Conservation (phyloP, 179 eudicot species). For the Beta corolliflora region DNA sequence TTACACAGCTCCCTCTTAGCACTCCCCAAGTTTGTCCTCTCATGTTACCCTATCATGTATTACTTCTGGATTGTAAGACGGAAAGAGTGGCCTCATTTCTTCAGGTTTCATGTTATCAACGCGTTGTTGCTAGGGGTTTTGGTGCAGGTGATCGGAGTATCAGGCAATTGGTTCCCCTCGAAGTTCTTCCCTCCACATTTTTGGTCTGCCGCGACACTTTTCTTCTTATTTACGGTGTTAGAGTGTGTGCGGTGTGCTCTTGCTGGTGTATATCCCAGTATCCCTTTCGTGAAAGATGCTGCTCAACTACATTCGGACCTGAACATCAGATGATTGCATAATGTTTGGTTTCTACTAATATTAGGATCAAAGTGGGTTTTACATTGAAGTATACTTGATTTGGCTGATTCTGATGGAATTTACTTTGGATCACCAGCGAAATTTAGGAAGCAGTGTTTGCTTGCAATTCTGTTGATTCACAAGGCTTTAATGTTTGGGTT, state of each 20-base stretch:
- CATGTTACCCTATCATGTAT: not conserved
- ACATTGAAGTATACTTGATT: not conserved
- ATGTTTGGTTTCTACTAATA: too few relatives aligned
- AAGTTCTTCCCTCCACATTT: constrained; percentile 8
- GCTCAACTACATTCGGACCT: constrained; percentile 11
- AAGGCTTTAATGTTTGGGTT: not conserved
- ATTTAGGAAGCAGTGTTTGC: not conserved
- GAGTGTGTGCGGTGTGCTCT: constrained; percentile 10
- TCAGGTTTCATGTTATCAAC: not conserved
- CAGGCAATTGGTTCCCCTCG: constrained; percentile 8
- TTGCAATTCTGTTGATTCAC: not conserved
- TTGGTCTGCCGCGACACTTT: constrained; percentile 18
- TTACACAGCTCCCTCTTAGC: not conserved
- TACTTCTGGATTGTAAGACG: constrained; percentile 16
- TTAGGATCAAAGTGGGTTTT: not conserved
- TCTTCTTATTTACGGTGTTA: constrained; percentile 3
- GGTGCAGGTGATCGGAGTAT: constrained; percentile 4
- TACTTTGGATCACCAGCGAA: not conserved
- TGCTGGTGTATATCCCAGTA: constrained; percentile 4
- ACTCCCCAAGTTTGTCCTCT: constrained; percentile 5
- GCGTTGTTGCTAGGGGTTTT: constrained; percentile 9
- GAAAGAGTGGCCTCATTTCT: constrained; percentile 23
- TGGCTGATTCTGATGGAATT: not conserved
- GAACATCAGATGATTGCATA: not conserved
- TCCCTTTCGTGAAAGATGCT: constrained; percentile 19